Conservation (phyloP, 495 filamentous ascomycete species). For the Hypoxylon cercidicola region DNA sequence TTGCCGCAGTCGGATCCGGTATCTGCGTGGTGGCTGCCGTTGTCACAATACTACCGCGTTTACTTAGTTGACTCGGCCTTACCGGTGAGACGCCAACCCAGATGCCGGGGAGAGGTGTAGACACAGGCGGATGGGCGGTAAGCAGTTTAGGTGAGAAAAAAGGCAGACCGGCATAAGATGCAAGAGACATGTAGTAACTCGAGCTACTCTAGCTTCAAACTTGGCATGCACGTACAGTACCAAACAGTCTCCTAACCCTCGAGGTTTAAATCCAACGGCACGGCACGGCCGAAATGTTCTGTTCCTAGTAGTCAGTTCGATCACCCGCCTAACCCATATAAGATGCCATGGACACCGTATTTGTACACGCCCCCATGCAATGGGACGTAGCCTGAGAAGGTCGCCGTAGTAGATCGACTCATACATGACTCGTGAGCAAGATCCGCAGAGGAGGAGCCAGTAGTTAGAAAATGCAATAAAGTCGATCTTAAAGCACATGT, state of each 20-base stretch:
- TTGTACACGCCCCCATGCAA: constrained; percentile 3
- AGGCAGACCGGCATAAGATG: background rate
- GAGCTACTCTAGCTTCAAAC: constrained; percentile 3
- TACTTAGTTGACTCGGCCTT: constrained; percentile 33
- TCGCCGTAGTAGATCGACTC: constrained; percentile 17
- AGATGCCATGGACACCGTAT: constrained; percentile 1
- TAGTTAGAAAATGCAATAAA: constrained; percentile 20
- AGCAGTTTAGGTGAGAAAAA: constrained; percentile 19
- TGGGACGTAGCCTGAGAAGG: constrained; percentile 30
- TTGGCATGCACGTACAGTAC: constrained; percentile 18
- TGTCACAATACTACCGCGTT: constrained; percentile 19
- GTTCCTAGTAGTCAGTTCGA: constrained; percentile 11
- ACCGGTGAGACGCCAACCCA: constrained; percentile 35
- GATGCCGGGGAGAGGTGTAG: constrained; percentile 12
- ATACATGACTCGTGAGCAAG: constrained; percentile 30
- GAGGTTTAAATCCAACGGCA: constrained; percentile 44
- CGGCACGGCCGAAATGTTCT: constrained; percentile 36
- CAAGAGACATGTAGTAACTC: background rate
- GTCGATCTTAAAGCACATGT: constrained; percentile 25
- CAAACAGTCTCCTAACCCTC: constrained; percentile 18
- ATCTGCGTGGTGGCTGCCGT: constrained; percentile 14
- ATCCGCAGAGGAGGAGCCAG: constrained; percentile 19
- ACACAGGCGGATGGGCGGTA: constrained; percentile 20
- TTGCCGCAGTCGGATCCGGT: constrained; percentile 36
- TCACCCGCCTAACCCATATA: background rate